These are phyloP conservation scores for Leavenworthia alabamica DNA, from an alignment of 345 rosid genomes.

Conservation along the genomic window DNA sequence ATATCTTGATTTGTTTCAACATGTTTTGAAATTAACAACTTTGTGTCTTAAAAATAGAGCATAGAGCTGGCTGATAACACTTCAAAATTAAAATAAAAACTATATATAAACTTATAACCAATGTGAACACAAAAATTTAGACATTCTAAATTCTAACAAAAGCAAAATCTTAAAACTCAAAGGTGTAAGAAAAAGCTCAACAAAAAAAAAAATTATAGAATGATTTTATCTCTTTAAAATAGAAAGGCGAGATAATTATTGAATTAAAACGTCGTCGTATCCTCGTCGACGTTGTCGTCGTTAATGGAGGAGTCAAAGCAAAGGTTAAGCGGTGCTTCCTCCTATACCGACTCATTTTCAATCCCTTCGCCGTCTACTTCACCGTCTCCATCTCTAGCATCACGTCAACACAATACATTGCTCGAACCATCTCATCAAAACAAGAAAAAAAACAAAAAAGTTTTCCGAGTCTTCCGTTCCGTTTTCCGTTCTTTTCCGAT, in stretches of 20 bases:
- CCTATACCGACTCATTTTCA: slow-evolving; percentile 20
- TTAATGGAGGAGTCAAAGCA: slow-evolving; percentile 60
- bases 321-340: slow-evolving; percentile 25
- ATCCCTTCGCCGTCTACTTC: slow-evolving; percentile 23
- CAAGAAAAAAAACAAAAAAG: slow-evolving; percentile 44
- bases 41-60: slow-evolving; percentile 24
- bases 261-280: slow-evolving; percentile 17
- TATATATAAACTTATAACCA: slow-evolving; percentile 23
- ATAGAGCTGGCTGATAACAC: slow-evolving; percentile 21
- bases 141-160: slow-evolving; percentile 1
- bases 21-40: slow-evolving; percentile 9
- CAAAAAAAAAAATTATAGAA: no score
- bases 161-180: no score
- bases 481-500: slow-evolving; percentile 72
- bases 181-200: no score
- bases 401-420: slow-evolving; percentile 41
- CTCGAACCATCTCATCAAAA: slow-evolving; percentile 60
- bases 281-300: slow-evolving; percentile 21
- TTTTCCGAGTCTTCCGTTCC: slow-evolving; percentile 60
- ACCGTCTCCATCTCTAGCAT: slow-evolving; percentile 29
- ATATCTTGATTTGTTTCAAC: no score
- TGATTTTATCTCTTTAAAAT: no score
- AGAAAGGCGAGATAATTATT: not conserved
- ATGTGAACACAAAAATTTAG: slow-evolving; percentile 22
- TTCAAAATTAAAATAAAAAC: not conserved